Evolutionary conservation across 257 asterid genomes (phyloP).

Genomic region (Solanum sitiens): DNA sequence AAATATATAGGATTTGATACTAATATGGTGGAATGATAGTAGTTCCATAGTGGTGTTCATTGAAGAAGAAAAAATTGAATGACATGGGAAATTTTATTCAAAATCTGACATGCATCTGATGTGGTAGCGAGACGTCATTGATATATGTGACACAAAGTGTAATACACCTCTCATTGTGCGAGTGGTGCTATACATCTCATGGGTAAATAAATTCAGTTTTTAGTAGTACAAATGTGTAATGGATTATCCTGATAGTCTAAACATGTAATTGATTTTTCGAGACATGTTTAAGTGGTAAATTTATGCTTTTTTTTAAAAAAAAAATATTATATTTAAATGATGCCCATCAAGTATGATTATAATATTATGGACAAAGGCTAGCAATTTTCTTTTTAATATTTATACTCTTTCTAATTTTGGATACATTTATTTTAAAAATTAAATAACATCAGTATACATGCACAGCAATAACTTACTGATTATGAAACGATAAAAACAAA

Average conservation of each 20-base stretch:
- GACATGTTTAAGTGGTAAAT: background rate
- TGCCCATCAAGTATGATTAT: background rate
- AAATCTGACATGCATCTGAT: no score
- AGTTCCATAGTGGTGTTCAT: background rate
- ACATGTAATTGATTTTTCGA: background rate
- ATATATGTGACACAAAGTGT: background rate
- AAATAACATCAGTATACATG: background rate
- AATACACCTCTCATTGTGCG: background rate
- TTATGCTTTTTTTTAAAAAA: no score
- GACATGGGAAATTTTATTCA: background rate
- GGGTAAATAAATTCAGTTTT: background rate
- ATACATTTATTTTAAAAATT: background rate
- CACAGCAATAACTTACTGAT: no score
- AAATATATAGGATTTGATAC: background rate
- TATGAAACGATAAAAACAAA: background rate
- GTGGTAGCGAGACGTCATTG: no score
- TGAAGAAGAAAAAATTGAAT: background rate
- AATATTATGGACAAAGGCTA: background rate
- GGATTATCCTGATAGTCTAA: background rate
- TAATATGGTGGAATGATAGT: background rate
- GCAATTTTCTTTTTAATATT: background rate
- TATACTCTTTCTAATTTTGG: background rate
- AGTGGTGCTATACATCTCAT: background rate
- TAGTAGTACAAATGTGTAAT: background rate
- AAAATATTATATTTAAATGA: no score